Base-by-base conservation (phyloP, 2,329 filamentous ascomycete species). In the Aspergillus luchuensis region DNA sequence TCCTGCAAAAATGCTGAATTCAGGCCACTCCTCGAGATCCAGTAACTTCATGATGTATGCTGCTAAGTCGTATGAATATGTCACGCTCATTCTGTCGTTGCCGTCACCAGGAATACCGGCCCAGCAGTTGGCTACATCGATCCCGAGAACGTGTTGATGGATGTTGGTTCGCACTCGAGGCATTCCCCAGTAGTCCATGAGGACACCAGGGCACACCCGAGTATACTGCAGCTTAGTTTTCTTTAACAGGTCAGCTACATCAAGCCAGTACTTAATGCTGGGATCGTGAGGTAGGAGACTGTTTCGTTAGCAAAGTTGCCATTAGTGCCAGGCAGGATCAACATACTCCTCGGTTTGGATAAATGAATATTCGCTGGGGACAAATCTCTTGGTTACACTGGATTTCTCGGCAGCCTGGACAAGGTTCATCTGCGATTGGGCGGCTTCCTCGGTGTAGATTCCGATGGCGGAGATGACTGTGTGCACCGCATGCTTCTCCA, bases 21-120 rank as follows among this genome's bases (percentile, higher is more conserved):
- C 72, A 2, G 80, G 76, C 83, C 83, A 85, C 21, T 72, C 73
- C 3, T 75, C 66, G 21, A 79, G 61, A n/a, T 76, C 75, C 13
- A 85, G 64, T 3, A 74, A 59, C 4, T 73, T 75, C 7, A 75
- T 77, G 5, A 83, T 74, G 57, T 81, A 84, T 38, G 69, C 75
- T 3, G 78, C 82, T 43, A 86, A 71, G 65, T 86, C 83, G 4
- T 70, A 70, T 1, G 78, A 81, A 64, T 84, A 80, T 0, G 82
- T 85, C 67, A 84, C 80, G 3, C 75, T 69, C 8, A 81, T 72
- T 3, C 70, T 69, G 5, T 71, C 74, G n/a, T 80, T 72, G 0
- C 84, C 84, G 21, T 78, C 72, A 0, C 81, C 82, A 0, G 83
- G 82, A 19, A 85, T 79, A 10, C 77, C 80, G 1, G 83, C 83